phyloP scores from a whole-genome alignment of 2,329 filamentous ascomycete genomes.

The Lasiodiplodia sp. region DNA sequence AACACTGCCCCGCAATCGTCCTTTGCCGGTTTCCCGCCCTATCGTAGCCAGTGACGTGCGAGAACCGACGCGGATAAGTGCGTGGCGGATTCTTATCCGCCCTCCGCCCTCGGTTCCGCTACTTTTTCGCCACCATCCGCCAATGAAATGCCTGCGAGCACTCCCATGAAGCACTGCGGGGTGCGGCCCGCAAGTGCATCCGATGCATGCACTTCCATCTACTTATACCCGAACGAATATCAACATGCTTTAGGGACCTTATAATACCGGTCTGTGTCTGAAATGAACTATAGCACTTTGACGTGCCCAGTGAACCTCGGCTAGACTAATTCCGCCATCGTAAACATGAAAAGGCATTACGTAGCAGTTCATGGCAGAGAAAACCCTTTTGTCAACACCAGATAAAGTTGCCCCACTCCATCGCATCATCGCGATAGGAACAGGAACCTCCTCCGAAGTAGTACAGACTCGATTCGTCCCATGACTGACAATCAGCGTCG shows the following conservation, averaged over 20 bases:
- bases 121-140: background rate
- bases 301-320: background rate
- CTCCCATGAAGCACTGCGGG: background rate
- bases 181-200: background rate
- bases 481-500: too few relatives aligned
- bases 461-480: too few relatives aligned
- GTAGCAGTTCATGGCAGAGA: too few relatives aligned
- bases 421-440: too few relatives aligned
- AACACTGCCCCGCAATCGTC: slow-evolving; percentile 11
- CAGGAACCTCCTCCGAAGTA: too few relatives aligned
- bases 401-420: too few relatives aligned
- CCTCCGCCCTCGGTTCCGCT: background rate
- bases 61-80: background rate
- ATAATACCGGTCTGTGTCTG: background rate
- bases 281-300: background rate
- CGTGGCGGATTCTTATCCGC: slow-evolving; percentile 21
- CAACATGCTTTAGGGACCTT: background rate
- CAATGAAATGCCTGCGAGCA: background rate
- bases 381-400: too few relatives aligned
- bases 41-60: background rate
- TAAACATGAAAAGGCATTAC: background rate
- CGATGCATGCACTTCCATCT: background rate
- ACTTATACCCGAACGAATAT: background rate
- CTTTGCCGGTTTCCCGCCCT: background rate
- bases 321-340: background rate